Evolutionary conservation across 2,329 filamentous ascomycete genomes (phyloP).

Genomic region (Diaporthe helianthi): DNA sequence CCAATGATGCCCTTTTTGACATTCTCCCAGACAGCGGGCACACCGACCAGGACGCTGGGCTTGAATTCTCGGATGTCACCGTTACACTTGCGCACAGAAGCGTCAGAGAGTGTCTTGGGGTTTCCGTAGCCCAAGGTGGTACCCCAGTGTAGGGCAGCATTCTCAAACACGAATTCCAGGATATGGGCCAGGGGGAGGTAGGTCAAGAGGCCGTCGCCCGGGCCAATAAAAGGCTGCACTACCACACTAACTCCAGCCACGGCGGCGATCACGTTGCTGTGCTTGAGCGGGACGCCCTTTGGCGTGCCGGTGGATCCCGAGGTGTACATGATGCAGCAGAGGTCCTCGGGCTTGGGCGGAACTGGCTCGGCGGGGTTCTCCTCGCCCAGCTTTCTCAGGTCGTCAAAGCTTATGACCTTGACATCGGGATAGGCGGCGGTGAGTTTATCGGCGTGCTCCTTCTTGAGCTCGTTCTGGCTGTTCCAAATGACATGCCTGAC

Average conservation of each 20-base stretch:
- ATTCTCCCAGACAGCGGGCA: conserved; percentile 89
- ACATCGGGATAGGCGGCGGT: conserved; percentile 56
- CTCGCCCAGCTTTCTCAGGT: conserved; percentile 59
- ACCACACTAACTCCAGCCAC: conserved; percentile 80
- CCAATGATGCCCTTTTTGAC: conserved; percentile 88
- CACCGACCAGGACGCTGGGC: conserved; percentile 83
- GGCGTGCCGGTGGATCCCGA: conserved; percentile 84
- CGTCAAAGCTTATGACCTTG: conserved; percentile 58
- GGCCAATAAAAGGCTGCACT: conserved; percentile 78
- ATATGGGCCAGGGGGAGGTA: conserved; percentile 90
- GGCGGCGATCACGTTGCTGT: conserved; percentile 76
- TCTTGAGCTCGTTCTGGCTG: conserved; percentile 58
- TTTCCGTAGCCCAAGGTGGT: conserved; percentile 90
- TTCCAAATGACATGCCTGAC: conserved; percentile 63
- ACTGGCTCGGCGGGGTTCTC: conserved; percentile 73
- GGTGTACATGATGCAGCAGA: conserved; percentile 77
- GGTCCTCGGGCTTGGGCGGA: conserved; percentile 73
- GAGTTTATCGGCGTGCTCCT: conserved; percentile 57
- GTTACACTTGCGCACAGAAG: conserved; percentile 82
- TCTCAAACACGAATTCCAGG: conserved; percentile 90
- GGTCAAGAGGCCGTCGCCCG: conserved; percentile 79
- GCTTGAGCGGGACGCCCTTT: conserved; percentile 81
- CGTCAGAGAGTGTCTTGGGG: conserved; percentile 83
- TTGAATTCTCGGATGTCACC: conserved; percentile 88
- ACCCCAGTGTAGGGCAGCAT: conserved; percentile 83